Conservation (phyloP, 495 filamentous ascomycete genomes). For the Paragyromitra xinjiangensis region DNA sequence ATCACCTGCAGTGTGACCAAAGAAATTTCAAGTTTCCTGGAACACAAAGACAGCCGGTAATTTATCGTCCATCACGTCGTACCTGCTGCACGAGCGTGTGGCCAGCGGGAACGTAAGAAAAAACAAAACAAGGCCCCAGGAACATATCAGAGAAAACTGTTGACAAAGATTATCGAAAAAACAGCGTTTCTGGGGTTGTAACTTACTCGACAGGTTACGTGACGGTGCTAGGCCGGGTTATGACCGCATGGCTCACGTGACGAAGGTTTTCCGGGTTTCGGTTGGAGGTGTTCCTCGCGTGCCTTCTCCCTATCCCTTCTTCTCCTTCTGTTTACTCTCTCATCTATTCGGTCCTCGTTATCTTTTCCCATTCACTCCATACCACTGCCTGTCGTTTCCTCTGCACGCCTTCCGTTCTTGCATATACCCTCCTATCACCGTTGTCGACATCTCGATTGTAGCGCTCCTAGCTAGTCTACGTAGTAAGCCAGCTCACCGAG, state of each 20-base stretch:
- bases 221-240: background rate
- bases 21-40: slow-evolving; percentile 11
- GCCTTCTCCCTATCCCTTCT: slow-evolving; percentile 16
- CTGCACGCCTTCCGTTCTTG: slow-evolving; percentile 6
- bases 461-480: slow-evolving; percentile 34
- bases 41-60: slow-evolving; percentile 14
- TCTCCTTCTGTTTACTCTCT: background rate
- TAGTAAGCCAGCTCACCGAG: slow-evolving; percentile 47
- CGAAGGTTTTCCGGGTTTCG: background rate
- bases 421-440: slow-evolving; percentile 3
- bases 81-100: background rate
- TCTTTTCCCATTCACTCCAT: slow-evolving; percentile 5
- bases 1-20: slow-evolving; percentile 15
- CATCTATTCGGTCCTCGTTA: slow-evolving; percentile 1
- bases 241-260: slow-evolving; percentile 29
- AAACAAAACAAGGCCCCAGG: background rate
- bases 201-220: background rate
- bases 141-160: slow-evolving; percentile 1
- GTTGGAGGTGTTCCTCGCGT: slow-evolving; percentile 2
- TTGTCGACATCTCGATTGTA: slow-evolving; percentile 41
- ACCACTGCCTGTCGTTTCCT: slow-evolving; percentile 26
- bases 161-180: slow-evolving; percentile 9
- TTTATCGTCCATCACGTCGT: background rate
- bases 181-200: background rate
- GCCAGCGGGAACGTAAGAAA: background rate